phyloP scores from a whole-genome alignment of 1,139 yeast species.

The Saccharomyces hybrid region DNA sequence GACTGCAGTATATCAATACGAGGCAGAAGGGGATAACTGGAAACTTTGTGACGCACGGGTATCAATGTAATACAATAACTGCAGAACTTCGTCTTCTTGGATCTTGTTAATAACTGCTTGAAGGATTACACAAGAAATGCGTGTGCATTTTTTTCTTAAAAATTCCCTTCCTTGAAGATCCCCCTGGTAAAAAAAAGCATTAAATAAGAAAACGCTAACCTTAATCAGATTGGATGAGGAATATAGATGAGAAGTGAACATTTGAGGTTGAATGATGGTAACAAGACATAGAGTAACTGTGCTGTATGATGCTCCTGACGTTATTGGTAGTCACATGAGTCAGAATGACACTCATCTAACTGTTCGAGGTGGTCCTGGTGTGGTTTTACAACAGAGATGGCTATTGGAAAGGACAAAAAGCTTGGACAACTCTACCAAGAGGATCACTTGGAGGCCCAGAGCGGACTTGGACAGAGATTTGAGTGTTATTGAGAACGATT shows the following conservation, averaged over 20 bases:
- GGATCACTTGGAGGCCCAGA: background rate
- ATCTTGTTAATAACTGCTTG: background rate
- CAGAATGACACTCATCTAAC: conserved; percentile 15
- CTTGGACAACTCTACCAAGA: background rate
- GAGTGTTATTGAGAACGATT: conserved; percentile 11
- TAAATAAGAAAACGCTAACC: conserved; percentile 3
- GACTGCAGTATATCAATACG: background rate
- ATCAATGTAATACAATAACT: background rate
- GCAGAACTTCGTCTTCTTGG: background rate
- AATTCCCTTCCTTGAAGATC: background rate
- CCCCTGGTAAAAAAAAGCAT: background rate
- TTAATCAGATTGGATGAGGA: conserved; percentile 7
- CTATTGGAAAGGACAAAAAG: background rate
- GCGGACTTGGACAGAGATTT: background rate
- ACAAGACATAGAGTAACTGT: conserved; percentile 8
- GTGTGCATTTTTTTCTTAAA: background rate
- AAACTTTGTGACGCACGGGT: background rate
- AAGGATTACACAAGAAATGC: background rate
- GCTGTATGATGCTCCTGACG: conserved; percentile 15
- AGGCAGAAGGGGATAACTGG: background rate
- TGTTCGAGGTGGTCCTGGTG: conserved; percentile 11
- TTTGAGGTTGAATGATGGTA: background rate
- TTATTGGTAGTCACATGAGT: conserved; percentile 8
- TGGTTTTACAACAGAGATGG: conserved; percentile 13
- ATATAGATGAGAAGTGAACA: background rate